Conservation (phyloP, 306 rosid species). For the Carpinus viminea region DNA sequence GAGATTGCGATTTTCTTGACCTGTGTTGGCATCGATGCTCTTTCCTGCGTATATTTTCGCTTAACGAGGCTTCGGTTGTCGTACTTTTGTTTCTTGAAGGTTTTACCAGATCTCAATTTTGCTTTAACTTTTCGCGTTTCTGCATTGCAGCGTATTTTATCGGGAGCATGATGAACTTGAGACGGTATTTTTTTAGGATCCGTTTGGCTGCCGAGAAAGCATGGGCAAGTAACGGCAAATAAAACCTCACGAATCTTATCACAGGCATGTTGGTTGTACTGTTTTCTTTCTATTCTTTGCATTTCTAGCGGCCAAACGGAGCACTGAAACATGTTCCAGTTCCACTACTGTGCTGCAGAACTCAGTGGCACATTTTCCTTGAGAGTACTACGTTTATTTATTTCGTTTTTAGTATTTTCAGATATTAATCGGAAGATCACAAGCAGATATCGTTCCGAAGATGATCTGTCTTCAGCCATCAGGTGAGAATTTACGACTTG, state of each 20-base stretch:
- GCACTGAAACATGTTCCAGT: background rate
- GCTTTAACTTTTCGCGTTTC: slow-evolving; percentile 2
- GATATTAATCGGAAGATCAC: background rate
- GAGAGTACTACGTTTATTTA: slow-evolving; percentile 16
- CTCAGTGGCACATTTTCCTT: background rate
- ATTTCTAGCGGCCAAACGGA: background rate
- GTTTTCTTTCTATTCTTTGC: background rate
- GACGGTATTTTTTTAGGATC: slow-evolving; percentile 1
- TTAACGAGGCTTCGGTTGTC: background rate
- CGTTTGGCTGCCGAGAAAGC: slow-evolving; percentile 38
- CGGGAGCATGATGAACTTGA: background rate
- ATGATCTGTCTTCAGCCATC: slow-evolving; percentile 28
- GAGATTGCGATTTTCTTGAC: slow-evolving; percentile 1
- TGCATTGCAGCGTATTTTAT: background rate
- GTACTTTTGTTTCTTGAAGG: background rate
- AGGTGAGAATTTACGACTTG: slow-evolving; percentile 27
- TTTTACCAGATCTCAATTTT: slow-evolving; percentile 3
- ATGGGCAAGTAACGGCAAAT: slow-evolving; percentile 9
- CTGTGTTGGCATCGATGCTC: slow-evolving; percentile 2
- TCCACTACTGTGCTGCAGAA: background rate
- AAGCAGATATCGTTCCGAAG: slow-evolving; percentile 10
- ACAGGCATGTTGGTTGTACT: slow-evolving; percentile 12
- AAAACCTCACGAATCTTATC: slow-evolving; percentile 18
- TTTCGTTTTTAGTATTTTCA: slow-evolving; percentile 26
- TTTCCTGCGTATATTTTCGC: slow-evolving; percentile 24